These are phyloP conservation scores for Clavariopsis aquatica DNA, from an alignment of 495 filamentous ascomycete genomes.

Conservation along the genomic window DNA sequence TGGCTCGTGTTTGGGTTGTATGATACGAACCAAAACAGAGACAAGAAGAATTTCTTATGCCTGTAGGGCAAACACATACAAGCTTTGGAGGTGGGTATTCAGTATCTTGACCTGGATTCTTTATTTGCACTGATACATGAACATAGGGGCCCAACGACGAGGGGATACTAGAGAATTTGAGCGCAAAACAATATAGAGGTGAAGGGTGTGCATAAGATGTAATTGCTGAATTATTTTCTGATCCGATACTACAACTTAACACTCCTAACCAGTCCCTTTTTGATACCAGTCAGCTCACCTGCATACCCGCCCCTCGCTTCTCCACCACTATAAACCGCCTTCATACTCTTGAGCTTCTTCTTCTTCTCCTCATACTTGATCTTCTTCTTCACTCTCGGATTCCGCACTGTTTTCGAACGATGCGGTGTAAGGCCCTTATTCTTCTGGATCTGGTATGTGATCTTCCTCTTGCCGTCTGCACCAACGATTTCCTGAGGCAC, in stretches of 20 bases:
- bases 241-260: conserved; percentile 65
- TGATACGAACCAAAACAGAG: too few species aligned
- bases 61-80: too few species aligned
- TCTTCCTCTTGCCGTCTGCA: conserved; percentile 78
- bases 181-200: too few species aligned
- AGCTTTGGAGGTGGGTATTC: too few species aligned
- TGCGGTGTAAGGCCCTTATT: conserved; percentile 92
- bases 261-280: conserved; percentile 89
- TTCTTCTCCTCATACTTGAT: conserved; percentile 89
- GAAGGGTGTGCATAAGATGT: too few species aligned
- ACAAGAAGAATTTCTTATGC: too few species aligned
- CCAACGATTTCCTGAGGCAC: conserved; percentile 62
- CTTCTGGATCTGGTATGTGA: conserved; percentile 90
- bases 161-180: too few species aligned
- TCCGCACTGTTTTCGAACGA: conserved; percentile 87
- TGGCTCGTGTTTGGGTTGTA: too few species aligned
- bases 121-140: too few species aligned
- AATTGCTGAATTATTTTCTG: background rate
- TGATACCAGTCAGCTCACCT: conserved; percentile 94
- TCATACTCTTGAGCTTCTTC: conserved; percentile 87
- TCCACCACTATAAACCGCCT: conserved; percentile 82
- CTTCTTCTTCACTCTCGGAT: conserved; percentile 97
- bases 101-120: too few species aligned
- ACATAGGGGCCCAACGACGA: too few species aligned
- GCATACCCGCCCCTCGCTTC: conserved; percentile 84